Evolutionary conservation across 176 grass and related monocot species (phyloP).

Genomic region (Pontederia crassipes): DNA sequence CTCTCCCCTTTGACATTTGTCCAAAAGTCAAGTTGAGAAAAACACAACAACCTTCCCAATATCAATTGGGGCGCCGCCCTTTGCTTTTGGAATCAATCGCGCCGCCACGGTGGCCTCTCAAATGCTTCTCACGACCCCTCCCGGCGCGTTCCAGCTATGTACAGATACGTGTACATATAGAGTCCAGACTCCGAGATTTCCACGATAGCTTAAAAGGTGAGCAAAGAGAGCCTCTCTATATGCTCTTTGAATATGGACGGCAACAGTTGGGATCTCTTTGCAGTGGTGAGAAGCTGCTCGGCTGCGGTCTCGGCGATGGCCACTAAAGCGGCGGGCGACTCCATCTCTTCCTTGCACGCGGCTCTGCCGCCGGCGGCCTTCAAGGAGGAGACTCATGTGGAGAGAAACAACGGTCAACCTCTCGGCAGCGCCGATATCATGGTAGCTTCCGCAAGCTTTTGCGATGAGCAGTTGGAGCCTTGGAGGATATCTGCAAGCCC

Average conservation of each 20-base stretch:
- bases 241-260: conserved; percentile 7
- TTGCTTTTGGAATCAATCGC: not conserved
- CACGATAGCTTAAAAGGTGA: not conserved
- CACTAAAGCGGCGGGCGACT: not conserved
- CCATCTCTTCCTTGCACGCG: not conserved
- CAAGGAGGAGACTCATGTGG: too few relatives aligned
- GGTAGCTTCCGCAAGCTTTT: too few relatives aligned
- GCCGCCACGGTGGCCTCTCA: not conserved
- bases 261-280: conserved; percentile 38
- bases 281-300: conserved; percentile 30
- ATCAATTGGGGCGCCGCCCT: not conserved
- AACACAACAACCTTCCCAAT: too few relatives aligned
- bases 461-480: too few relatives aligned
- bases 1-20: conserved; percentile 17
- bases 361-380: not conserved
- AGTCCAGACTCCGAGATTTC: too few relatives aligned
- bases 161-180: too few relatives aligned
- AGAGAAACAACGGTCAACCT: too few relatives aligned
- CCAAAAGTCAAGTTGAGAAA: conserved; percentile 7
- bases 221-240: not conserved
- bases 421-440: too few relatives aligned
- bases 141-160: too few relatives aligned
- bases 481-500: too few relatives aligned
- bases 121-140: too few relatives aligned
- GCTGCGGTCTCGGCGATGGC: conserved; percentile 19